Percentiles rank a stretch among this genome's conserved stretches.
Conservation (phyloP, 169 alveolate genomes). For the Plasmodium vivax region DNA sequence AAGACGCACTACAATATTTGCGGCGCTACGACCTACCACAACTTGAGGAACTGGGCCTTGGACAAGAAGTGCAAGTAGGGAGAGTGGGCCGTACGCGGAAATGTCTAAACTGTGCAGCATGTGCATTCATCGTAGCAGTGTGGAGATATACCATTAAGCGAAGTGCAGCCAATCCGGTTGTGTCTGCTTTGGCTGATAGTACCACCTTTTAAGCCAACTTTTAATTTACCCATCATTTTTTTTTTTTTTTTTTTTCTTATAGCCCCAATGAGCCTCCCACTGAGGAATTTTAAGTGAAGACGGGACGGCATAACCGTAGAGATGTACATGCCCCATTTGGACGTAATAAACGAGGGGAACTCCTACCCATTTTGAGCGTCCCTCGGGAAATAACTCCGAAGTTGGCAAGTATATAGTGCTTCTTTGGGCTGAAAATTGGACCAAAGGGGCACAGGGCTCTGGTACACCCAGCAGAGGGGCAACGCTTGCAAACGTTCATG, state of each 20-base stretch:
- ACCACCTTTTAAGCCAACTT: neutral
- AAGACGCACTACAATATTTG: slow-evolving; percentile 82
- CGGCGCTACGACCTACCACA: slow-evolving; percentile 86
- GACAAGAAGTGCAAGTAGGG: slow-evolving; percentile 77
- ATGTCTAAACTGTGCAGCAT: neutral
- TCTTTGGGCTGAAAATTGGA: neutral
- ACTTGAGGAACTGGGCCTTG: slow-evolving; percentile 83
- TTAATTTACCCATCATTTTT: neutral
- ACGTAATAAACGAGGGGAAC: neutral
- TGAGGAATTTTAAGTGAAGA: slow-evolving; percentile 24
- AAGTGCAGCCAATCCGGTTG: neutral
- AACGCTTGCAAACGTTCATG: neutral
- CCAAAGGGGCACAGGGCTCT: neutral
- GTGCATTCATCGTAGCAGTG: neutral
- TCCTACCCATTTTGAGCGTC: neutral
- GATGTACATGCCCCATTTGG: neutral
- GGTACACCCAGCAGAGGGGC: neutral
- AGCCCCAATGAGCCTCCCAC: slow-evolving; percentile 72
- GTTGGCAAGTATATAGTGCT: neutral
- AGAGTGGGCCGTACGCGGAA: neutral
- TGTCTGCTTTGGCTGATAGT: neutral
- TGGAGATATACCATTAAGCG: neutral
- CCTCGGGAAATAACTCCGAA: neutral
- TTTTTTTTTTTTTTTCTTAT: neutral
- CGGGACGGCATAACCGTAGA: neutral